phyloP scores from a whole-genome alignment of 805 yeast genomes.

The Nakazawaea wyomingensis region DNA sequence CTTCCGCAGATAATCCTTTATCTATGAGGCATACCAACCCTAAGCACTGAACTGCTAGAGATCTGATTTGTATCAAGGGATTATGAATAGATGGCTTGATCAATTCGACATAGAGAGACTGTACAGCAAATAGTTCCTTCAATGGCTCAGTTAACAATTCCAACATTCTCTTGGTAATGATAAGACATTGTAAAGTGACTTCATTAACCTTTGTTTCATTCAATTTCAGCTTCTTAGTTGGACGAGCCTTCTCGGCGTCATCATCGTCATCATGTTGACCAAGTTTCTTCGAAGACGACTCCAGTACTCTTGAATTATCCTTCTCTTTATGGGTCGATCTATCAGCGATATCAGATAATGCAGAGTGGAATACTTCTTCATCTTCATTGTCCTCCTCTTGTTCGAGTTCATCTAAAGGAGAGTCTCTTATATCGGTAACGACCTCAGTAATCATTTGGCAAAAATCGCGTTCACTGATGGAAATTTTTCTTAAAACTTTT shows the following conservation, averaged over 20 bases:
- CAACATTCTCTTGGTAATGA: slow-evolving; percentile 63
- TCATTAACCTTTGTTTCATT: slow-evolving; percentile 39
- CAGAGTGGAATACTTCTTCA: slow-evolving; percentile 44
- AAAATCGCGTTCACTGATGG: slow-evolving; percentile 80
- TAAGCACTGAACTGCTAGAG: slow-evolving; percentile 65
- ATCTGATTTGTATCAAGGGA: slow-evolving; percentile 47
- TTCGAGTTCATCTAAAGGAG: slow-evolving; percentile 34
- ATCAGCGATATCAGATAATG: slow-evolving; percentile 31
- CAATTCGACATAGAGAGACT: slow-evolving; percentile 68
- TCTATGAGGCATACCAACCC: slow-evolving; percentile 79
- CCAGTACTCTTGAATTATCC: not conserved
- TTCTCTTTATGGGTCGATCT: slow-evolving; percentile 5
- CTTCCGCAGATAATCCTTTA: slow-evolving; percentile 55
- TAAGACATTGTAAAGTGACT: slow-evolving; percentile 56
- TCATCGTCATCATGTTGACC: slow-evolving; percentile 22
- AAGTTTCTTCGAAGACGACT: too few species aligned
- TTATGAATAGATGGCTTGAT: slow-evolving; percentile 74
- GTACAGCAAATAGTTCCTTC: slow-evolving; percentile 57
- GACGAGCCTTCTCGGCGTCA: slow-evolving; percentile 25
- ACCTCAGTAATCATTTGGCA: slow-evolving; percentile 81
- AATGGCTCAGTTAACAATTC: slow-evolving; percentile 63
- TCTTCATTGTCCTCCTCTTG: slow-evolving; percentile 30
- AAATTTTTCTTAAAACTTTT: slow-evolving; percentile 60
- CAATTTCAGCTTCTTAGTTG: slow-evolving; percentile 30
- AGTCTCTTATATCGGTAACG: slow-evolving; percentile 77